These are phyloP conservation scores for Lentinula sp. DNA, from an alignment of 768 basidiomycete genomes.

Conservation along the genomic window DNA sequence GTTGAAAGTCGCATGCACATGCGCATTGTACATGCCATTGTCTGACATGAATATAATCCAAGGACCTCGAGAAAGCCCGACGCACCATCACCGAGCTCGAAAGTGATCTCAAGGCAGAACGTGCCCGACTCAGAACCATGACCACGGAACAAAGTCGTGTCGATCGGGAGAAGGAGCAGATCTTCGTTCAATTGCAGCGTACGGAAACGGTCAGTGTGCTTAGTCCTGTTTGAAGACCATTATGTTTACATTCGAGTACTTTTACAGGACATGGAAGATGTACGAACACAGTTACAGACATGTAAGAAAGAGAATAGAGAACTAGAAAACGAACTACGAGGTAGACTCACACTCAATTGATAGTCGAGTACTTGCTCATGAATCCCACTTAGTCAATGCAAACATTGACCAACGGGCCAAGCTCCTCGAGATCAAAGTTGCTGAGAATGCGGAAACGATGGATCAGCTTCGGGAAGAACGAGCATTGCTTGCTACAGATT, in stretches of 20 bases:
- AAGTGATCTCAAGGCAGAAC: slow-evolving; percentile 62
- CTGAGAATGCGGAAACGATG: slow-evolving; percentile 65
- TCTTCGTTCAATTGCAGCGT: slow-evolving; percentile 58
- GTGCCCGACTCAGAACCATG: slow-evolving; percentile 56
- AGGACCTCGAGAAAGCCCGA: slow-evolving; percentile 68
- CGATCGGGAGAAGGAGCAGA: slow-evolving; percentile 59
- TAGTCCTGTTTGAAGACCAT: not conserved
- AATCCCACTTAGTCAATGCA: slow-evolving; percentile 39
- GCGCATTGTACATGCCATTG: not conserved
- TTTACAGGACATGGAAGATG: slow-evolving; percentile 73
- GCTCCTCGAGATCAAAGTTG: slow-evolving; percentile 57
- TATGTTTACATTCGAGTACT: not conserved
- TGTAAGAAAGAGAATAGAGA: slow-evolving; percentile 71
- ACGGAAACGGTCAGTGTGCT: slow-evolving; percentile 57
- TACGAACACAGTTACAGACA: slow-evolving; percentile 60
- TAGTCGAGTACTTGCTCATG: not conserved
- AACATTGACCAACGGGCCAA: slow-evolving; percentile 72
- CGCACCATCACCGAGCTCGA: slow-evolving; percentile 65
- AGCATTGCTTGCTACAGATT: slow-evolving; percentile 57
- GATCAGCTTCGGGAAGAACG: slow-evolving; percentile 77
- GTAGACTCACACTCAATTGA: slow-evolving; percentile 27
- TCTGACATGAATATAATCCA: slow-evolving; percentile 20
- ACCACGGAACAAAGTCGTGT: slow-evolving; percentile 57
- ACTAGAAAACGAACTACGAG: slow-evolving; percentile 68
- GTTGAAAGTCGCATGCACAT: slow-evolving; percentile 7